Percentiles rank a stretch among this genome's conserved stretches.
These are phyloP conservation scores for Pseudozyma sp. DNA, from an alignment of 1,284 basidiomycete genomes.

Conservation along the genomic window DNA sequence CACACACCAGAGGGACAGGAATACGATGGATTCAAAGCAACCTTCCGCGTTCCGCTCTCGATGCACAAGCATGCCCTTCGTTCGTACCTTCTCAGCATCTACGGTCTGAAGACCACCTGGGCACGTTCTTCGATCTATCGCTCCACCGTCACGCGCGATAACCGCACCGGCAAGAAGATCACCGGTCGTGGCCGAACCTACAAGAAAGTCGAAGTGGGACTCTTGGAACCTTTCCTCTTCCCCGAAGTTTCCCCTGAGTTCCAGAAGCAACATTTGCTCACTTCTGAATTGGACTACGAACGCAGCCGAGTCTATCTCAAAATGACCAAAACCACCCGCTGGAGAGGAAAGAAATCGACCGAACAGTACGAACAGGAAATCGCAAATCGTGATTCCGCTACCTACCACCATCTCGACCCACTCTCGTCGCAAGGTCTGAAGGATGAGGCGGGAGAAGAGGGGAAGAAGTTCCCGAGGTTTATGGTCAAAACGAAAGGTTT, in stretches of 20 bases:
- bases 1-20: conserved; percentile 79
- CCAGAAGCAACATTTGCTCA: conserved; percentile 47
- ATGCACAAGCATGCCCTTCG: conserved; percentile 92
- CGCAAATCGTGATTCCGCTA: conserved; percentile 16
- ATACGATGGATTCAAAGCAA: conserved; percentile 94
- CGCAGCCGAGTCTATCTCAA: conserved; percentile 52
- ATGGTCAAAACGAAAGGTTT: conserved; percentile 45
- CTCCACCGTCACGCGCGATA: conserved; percentile 48
- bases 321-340: conserved; percentile 59
- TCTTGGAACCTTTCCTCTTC: conserved; percentile 67
- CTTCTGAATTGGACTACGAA: conserved; percentile 58
- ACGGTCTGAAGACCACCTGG: conserved; percentile 83
- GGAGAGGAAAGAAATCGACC: conserved; percentile 50
- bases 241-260: conserved; percentile 60
- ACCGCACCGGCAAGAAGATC: conserved; percentile 73
- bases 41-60: conserved; percentile 84
- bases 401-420: conserved; percentile 27
- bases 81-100: conserved; percentile 83
- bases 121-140: conserved; percentile 89
- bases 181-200: conserved; percentile 51
- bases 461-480: conserved; percentile 34
- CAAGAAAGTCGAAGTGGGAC: conserved; percentile 67
- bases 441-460: conserved; percentile 4
- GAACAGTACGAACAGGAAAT: conserved; percentile 43
- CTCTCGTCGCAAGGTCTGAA: conserved; percentile 17